Conservation (phyloP, 352 stramenopile genomes). For the Phytophthora pseudosyringae region DNA sequence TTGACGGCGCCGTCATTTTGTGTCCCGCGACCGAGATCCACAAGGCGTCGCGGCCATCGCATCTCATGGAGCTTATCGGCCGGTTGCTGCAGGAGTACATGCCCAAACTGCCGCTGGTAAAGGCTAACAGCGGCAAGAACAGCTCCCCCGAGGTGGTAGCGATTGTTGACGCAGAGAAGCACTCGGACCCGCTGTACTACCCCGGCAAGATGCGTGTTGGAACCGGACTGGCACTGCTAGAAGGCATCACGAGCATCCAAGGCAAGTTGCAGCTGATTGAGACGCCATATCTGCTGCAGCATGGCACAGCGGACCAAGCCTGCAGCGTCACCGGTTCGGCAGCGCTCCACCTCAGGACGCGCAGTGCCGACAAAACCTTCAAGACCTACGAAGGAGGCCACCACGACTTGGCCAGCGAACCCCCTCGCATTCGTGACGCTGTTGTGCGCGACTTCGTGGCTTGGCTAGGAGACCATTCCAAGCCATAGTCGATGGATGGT, state of each 20-base stretch:
- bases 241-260: constrained; percentile 63
- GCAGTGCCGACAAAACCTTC: constrained; percentile 78
- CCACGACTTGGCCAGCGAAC: constrained; percentile 82
- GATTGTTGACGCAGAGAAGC: constrained; percentile 60
- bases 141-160: constrained; percentile 66
- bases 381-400: constrained; percentile 57
- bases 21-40: constrained; percentile 79
- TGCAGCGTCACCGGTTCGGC: constrained; percentile 77
- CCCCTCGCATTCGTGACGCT: constrained; percentile 59
- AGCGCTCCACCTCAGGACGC: constrained; percentile 57
- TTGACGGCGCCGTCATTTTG: constrained; percentile 75
- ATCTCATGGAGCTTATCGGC: constrained; percentile 51
- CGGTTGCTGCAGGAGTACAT: constrained; percentile 59
- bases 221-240: constrained; percentile 71
- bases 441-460: constrained; percentile 75
- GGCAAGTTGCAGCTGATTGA: constrained; percentile 66
- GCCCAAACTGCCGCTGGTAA: constrained; percentile 71
- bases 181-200: constrained; percentile 75
- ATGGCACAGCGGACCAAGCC: constrained; percentile 69
- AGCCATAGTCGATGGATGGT: constrained; percentile 14
- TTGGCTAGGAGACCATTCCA: constrained; percentile 63
- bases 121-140: constrained; percentile 65
- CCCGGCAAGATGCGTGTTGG: constrained; percentile 74
- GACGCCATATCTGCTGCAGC: constrained; percentile 79
- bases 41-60: constrained; percentile 52